Base-by-base conservation (phyloP, 2,329 filamentous ascomycete species). In the Verticillium nubilum region DNA sequence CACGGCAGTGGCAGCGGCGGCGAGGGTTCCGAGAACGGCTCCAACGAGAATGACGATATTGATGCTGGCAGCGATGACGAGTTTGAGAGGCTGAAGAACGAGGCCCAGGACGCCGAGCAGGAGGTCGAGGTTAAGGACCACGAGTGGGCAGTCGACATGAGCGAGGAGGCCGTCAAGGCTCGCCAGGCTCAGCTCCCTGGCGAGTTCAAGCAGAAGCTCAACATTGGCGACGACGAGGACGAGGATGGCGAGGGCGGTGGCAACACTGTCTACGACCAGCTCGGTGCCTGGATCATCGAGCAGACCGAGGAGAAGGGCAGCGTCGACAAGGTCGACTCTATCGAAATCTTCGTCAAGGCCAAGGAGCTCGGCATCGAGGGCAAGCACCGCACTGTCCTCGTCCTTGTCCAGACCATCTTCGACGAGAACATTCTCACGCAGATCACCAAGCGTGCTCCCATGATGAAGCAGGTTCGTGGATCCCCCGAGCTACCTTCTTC, bases 111-210 rank as follows among this genome's bases (percentile, higher is more conserved):
- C 66, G 75, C 73, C 61, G 74, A 78, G 35, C 73, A 75, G 59
- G 78, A 80, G 27, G 75, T 78, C 58, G 86, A 89, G 69, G 83
- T 86, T 69, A 91, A 93, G 75, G 91, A 97, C 66, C 88, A 96
- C 63, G 86, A 96, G 66, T 99, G 95, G 95, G 91, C 93, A 63
- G 91, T 98, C 61, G 95, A 99, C 74, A 95, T 96, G 80, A 97
- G 93, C 65, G 92, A 93, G 74, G 92, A 92, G 74, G 95, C 95
- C 66, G 90, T 98, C 80, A 93, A 90, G 79, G 94, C 94, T 69
- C 95, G 95, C 75, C 91, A 93, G 73, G 90, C 94, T 76, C 88
- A 92, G 66, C 89, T 99, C 57, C 92, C 95, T n/a, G 88, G 88
- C 66, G 95, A 98, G 72, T 89, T 99, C 73, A 97, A 97, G 85